Conservation (phyloP, 257 asterid species). For the Anisodus tanguticus region DNA sequence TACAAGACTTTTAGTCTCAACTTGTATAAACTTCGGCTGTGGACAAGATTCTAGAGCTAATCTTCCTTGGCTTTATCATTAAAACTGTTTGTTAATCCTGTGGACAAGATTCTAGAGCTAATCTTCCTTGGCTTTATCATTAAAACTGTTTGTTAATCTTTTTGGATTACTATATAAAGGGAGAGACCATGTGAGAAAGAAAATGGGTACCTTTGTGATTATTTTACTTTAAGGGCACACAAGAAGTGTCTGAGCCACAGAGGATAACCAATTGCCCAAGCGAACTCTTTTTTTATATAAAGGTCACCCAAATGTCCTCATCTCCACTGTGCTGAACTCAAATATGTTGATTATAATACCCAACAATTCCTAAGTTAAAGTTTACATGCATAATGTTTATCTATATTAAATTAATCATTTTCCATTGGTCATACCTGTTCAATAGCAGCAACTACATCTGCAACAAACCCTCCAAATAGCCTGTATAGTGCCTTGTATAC, state of each 20-base stretch:
- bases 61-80: not conserved
- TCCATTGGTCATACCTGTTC: constrained; percentile 70
- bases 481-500: constrained; percentile 98
- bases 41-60: constrained; percentile 14
- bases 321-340: not conserved
- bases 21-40: constrained; percentile 1
- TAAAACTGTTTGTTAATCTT: not conserved
- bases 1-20: not conserved
- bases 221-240: not conserved
- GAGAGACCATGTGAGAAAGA: constrained; percentile 12
- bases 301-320: not conserved
- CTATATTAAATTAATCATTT: constrained; percentile 2
- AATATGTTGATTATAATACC: not conserved
- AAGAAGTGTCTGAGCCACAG: constrained; percentile 6
- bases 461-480: constrained; percentile 91
- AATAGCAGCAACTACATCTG: constrained; percentile 98
- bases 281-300: not conserved
- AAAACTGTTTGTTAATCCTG: not conserved
- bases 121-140: not conserved
- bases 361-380: constrained; percentile 18
- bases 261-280: constrained; percentile 17
- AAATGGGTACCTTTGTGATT: constrained; percentile 9
- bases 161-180: not conserved
- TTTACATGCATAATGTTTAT: not conserved
- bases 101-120: constrained; percentile 11